Evolutionary conservation across 108 stramenopile genomes (phyloP).

Genomic region (Nitzschia inconspicua): DNA sequence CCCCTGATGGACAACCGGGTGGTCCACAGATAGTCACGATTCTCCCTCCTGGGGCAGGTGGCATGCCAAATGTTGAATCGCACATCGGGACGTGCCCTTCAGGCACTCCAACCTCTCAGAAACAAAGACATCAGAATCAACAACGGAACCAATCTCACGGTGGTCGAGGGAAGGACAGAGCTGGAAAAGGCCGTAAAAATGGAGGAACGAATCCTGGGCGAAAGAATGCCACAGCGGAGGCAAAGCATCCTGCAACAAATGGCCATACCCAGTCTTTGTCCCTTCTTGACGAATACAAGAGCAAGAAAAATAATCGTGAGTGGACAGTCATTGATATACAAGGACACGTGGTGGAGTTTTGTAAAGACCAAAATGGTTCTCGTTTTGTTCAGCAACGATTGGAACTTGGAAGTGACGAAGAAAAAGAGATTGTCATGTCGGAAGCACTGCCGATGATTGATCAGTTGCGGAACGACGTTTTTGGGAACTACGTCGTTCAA

Average conservation of each 20-base stretch:
- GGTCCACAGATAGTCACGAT: neutral
- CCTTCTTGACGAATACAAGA: slow-evolving; percentile 68
- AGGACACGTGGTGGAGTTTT: slow-evolving; percentile 86
- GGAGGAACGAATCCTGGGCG: slow-evolving; percentile 10
- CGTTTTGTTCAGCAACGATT: slow-evolving; percentile 95
- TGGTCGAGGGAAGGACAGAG: slow-evolving; percentile 20
- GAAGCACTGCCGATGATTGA: slow-evolving; percentile 84
- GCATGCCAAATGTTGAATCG: neutral
- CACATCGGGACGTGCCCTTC: neutral
- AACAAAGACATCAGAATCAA: slow-evolving; percentile 3
- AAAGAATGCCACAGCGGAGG: slow-evolving; percentile 18
- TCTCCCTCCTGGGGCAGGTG: neutral
- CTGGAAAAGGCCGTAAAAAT: slow-evolving; percentile 15
- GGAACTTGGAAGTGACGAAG: slow-evolving; percentile 78
- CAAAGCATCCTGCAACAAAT: neutral
- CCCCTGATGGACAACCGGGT: slow-evolving; percentile 24
- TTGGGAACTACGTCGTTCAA: slow-evolving; percentile 97
- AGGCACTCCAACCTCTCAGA: neutral
- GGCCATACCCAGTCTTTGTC: slow-evolving; percentile 8
- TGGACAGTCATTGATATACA: slow-evolving; percentile 72
- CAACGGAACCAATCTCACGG: neutral
- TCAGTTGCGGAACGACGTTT: slow-evolving; percentile 82
- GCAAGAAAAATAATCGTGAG: slow-evolving; percentile 67
- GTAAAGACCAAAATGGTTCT: slow-evolving; percentile 98
- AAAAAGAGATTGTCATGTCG: slow-evolving; percentile 75